Conservation (phyloP, 352 stramenopile genomes). For the Globisporangium viniferum region DNA sequence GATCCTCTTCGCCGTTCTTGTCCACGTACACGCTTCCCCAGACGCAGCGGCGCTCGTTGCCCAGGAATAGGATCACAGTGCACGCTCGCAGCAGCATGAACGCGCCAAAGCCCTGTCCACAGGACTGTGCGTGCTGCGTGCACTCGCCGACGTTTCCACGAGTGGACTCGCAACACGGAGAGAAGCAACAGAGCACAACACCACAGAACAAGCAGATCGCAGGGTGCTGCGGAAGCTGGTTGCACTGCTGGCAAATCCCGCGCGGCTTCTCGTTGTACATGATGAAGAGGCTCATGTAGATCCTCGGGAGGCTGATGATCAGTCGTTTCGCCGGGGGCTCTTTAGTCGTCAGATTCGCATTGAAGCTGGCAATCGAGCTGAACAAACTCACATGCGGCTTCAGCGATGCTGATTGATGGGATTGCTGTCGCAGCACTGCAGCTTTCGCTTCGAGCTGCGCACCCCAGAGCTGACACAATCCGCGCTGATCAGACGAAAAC, state of each 20-base stretch:
- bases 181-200: constrained; percentile 75
- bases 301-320: constrained; percentile 50
- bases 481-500: constrained; percentile 53
- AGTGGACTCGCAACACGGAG: constrained; percentile 54
- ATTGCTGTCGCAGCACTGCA: constrained; percentile 49
- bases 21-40: constrained; percentile 85
- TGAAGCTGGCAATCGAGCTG: constrained; percentile 3
- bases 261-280: constrained; percentile 68
- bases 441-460: constrained; percentile 70
- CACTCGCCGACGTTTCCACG: constrained; percentile 67
- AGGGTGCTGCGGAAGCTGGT: constrained; percentile 61
- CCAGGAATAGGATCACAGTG: constrained; percentile 81
- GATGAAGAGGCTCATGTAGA: constrained; percentile 85
- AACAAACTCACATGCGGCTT: constrained; percentile 1
- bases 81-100: constrained; percentile 76
- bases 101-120: constrained; percentile 52
- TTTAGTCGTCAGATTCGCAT: constrained; percentile 4
- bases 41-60: constrained; percentile 74
- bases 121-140: constrained; percentile 66
- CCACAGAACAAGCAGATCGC: constrained; percentile 79
- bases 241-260: constrained; percentile 53
- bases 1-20: constrained; percentile 84
- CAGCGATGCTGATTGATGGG: background rate
- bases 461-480: constrained; percentile 67
- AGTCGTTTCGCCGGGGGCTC: constrained; percentile 12